Evolutionary conservation across 2,329 filamentous ascomycete species (phyloP), one percentile per base, ranked within the genome.

Genomic region (Ascochyta rabiei): DNA sequence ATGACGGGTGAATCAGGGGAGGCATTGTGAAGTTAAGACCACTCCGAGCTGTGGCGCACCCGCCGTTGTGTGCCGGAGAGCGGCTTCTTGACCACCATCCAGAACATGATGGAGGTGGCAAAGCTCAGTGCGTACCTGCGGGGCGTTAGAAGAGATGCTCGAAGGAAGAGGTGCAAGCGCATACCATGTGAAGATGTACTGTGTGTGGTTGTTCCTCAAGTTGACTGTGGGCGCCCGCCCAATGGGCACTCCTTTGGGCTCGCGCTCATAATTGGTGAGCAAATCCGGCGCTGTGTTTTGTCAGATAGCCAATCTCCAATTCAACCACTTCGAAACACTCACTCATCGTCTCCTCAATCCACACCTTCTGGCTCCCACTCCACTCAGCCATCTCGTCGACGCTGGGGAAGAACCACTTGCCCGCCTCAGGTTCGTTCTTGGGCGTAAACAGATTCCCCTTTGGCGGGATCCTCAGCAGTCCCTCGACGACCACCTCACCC

Each of bases 121-220:
- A 89, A 76, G 53, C 86, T 89, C 60, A 96, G 83, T 59, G 89
- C 90, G 72, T 96, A 97, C 92, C 92, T 96, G 63, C 24, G 15
- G n/a, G 10, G 12, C 7, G 38, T 72, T 50, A 71, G 66, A 50
- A 31, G n/a, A 19, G 42, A 16, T 19, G 7, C 21, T 33, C 30
- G 18, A 35, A 33, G 24, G 34, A 31, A 50, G 30, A 33, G 34
- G 15, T 16, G 33, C 30, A 33, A 39, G 1, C 15, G 46, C 87
- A 71, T 85, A 98, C 95, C 95, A 99, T 63, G 95, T 99, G 76
- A 97, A 95, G 65, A 99, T 99, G 77, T 99, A 99, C 81, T 98
- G 95, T 61, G 91, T 87, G 77, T 99, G 95, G 77, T 96, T 98
- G 74, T 99, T 99, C 74, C 91, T 86, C 71, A 99, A 80, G 73